Percentiles rank a stretch among this genome's conserved stretches.
phyloP scores from a whole-genome alignment of 192 early-diverging fungal species.

The Diversispora eburnea region DNA sequence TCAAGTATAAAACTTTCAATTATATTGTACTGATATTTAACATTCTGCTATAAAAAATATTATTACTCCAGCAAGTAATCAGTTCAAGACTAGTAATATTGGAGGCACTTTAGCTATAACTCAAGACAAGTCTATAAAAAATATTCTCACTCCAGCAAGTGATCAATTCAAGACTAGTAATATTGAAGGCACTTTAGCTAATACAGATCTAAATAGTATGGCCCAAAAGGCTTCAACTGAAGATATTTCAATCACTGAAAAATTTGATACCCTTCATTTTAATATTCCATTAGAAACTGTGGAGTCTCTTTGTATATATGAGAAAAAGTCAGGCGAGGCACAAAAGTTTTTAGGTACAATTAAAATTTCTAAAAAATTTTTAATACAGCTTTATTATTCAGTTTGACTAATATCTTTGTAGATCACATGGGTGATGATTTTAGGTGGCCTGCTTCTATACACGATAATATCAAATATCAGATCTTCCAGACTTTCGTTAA shows the following conservation, averaged over 20 bases:
- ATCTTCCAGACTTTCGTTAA: neutral
- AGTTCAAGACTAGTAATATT: neutral
- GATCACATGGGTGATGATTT: neutral
- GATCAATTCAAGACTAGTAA: neutral
- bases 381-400: neutral
- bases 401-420: neutral
- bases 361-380: too few species aligned
- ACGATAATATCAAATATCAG: neutral
- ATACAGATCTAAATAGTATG: neutral
- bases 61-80: neutral
- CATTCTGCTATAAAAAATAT: neutral
- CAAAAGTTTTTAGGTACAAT: too few species aligned
- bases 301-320: too few species aligned
- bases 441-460: neutral
- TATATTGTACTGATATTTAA: conserved; percentile 10
- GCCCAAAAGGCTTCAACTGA: neutral
- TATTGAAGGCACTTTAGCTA: conserved; percentile 1
- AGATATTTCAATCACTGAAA: neutral
- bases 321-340: too few species aligned
- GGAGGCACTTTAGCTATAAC: neutral
- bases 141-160: neutral
- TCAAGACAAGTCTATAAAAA: neutral
- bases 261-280: neutral
- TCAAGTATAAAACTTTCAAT: conserved; percentile 6
- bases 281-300: too few species aligned